Conservation (phyloP, 139 green algal genomes). For the Closterium sp. region DNA sequence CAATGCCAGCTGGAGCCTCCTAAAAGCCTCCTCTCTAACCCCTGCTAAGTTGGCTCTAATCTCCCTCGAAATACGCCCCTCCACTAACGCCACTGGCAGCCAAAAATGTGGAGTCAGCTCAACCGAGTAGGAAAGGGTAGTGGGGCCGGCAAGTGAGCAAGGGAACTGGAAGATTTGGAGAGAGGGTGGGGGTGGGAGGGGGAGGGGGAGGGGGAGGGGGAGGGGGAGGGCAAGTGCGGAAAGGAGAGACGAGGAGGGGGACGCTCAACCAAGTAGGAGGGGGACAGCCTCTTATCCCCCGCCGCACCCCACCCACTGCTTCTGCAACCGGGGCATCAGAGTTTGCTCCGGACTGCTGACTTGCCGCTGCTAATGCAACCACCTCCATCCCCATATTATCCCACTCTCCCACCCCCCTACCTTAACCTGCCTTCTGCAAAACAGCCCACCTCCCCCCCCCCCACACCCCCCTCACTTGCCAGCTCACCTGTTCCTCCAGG, state of each 20-base stretch:
- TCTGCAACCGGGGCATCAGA: too few relatives aligned
- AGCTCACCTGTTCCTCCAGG: neutral
- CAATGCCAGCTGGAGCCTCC: neutral
- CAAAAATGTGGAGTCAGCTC: neutral
- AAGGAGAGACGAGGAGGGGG: too few relatives aligned
- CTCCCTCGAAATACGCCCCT: neutral
- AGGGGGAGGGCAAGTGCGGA: neutral
- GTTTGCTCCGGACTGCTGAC: too few relatives aligned
- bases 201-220: neutral
- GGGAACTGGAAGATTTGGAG: neutral
- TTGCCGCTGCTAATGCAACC: too few relatives aligned
- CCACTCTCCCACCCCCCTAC: too few relatives aligned
- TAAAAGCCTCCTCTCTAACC: neutral
- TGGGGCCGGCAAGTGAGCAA: neutral
- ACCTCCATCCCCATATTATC: too few relatives aligned
- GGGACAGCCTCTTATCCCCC: too few relatives aligned
- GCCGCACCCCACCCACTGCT: too few relatives aligned
- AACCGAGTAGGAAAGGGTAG: neutral
- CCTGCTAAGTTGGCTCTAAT: neutral
- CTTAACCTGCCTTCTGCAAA: too few relatives aligned
- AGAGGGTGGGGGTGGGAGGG: neutral
- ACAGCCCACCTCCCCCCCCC: neutral
- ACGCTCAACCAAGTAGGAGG: neutral
- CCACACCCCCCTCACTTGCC: too few relatives aligned
- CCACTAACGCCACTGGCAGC: neutral